Evolutionary conservation across 192 early-diverging fungal genomes (phyloP).

Genomic region (Geranomyces variabilis): DNA sequence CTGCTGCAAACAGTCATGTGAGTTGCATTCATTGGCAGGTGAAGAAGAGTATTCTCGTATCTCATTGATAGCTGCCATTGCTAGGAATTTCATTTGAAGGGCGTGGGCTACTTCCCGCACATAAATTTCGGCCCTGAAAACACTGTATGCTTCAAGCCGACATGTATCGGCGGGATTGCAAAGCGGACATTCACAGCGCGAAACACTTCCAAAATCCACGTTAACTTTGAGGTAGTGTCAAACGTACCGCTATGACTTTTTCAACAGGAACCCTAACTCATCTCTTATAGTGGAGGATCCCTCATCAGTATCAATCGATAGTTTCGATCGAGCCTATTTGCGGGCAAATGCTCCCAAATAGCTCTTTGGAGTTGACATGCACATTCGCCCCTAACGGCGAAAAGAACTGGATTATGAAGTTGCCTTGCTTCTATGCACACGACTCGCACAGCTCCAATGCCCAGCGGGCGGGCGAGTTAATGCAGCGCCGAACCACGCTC

Average conservation of each 20-base stretch:
- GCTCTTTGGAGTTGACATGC: slow-evolving; percentile 38
- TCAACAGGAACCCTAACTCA: not conserved
- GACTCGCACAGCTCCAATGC: slow-evolving; percentile 18
- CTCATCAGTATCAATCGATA: slow-evolving; percentile 47
- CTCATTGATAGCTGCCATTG: not conserved
- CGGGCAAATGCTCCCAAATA: slow-evolving; percentile 45
- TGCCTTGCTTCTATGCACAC: slow-evolving; percentile 57
- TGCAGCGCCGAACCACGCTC: slow-evolving; percentile 39
- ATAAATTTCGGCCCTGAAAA: slow-evolving; percentile 50
- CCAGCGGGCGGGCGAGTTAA: slow-evolving; percentile 30
- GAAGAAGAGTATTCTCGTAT: not conserved
- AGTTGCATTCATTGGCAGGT: slow-evolving; percentile 3
- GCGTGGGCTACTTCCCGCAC: slow-evolving; percentile 51
- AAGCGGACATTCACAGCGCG: slow-evolving; percentile 36
- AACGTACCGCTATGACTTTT: not conserved
- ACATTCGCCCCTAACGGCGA: slow-evolving; percentile 48
- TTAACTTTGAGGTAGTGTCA: slow-evolving; percentile 48
- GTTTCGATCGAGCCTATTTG: slow-evolving; percentile 48
- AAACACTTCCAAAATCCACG: slow-evolving; percentile 51
- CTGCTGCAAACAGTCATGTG: slow-evolving; percentile 28
- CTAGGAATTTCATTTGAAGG: slow-evolving; percentile 52
- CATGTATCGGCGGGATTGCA: slow-evolving; percentile 49
- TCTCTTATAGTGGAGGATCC: slow-evolving; percentile 52
- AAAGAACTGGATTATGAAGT: slow-evolving; percentile 47
- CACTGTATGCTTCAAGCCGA: slow-evolving; percentile 53